Percentiles rank a stretch among this genome's conserved stretches.
phyloP scores from a whole-genome alignment of 2,329 filamentous ascomycete species.

The Cladosporium sp. region DNA sequence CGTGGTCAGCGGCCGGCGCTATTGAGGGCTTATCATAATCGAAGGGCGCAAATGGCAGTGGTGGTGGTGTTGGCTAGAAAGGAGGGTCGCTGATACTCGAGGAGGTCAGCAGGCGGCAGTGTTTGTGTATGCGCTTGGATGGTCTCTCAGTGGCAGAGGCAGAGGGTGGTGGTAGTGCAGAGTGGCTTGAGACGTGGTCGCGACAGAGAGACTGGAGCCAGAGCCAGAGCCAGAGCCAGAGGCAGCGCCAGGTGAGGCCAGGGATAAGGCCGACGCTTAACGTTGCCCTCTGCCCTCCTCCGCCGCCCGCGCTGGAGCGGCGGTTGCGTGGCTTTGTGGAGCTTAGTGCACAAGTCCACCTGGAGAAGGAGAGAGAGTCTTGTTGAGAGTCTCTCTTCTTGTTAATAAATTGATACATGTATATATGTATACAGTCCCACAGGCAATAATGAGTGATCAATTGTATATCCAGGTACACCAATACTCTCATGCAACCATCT shows the following conservation, averaged over 20 bases:
- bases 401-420: background rate
- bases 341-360: background rate
- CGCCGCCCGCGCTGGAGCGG: background rate
- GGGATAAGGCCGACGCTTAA: slow-evolving; percentile 9
- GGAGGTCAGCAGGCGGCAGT: background rate
- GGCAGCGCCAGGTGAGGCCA: background rate
- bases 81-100: background rate
- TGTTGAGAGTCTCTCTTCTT: background rate
- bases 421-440: background rate
- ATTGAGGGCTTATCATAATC: slow-evolving; percentile 21
- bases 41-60: slow-evolving; percentile 8
- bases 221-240: no score
- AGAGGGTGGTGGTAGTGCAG: background rate
- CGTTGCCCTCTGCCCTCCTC: background rate
- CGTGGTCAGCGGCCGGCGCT: slow-evolving; percentile 19
- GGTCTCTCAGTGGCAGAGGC: background rate
- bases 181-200: slow-evolving; percentile 15
- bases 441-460: background rate
- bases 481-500: background rate
- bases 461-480: background rate
- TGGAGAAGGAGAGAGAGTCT: background rate
- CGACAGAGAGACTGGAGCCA: slow-evolving; percentile 4
- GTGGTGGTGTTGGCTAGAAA: background rate
- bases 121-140: background rate
- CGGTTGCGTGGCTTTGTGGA: slow-evolving; percentile 20